Evolutionary conservation across 345 rosid genomes (phyloP), one percentile per base, ranked within the genome.

Genomic region (Acer campestre): DNA sequence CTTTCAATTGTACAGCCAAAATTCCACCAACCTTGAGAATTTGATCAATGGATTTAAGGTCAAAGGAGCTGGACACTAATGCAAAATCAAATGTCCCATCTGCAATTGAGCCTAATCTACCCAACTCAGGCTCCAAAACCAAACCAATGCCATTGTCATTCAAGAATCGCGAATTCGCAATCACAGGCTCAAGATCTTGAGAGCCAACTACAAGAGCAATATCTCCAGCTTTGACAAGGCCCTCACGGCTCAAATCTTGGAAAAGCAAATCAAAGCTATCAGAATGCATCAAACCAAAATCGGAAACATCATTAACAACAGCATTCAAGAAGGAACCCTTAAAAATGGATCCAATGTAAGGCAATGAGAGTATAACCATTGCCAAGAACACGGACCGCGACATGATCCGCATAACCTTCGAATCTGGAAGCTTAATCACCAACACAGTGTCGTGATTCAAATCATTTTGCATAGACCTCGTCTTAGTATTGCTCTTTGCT

Each of bases 361-460:
- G 82, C 51, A 87, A 77, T 31, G 90, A 64, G 75, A 86, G 69
- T 61, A 89, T 73, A 31, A 85, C 73, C 46, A 67, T 62, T 1
- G 82, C 83, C n/a, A 87, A 75, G 71, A 87, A 84, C 85, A 89
- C 17, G 16, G 89, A 86, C 23, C 87, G 84, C 23, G 87, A 86
- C 61, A 84, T 40, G 58, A 84, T 78, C 40, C 83, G 82, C 69
- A 87, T 5, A 35, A 76, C 68, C 84, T 75, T 78, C 3, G 84
- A 67, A 83, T 84, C 85, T 18, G 89, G 88, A 61, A 87, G 81
- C 78, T 81, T 80, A 65, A 86, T 66, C 63, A 84, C 83, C 78
- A 87, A 35, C 71, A 70, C 75, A 69, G 78, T 63, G 68, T 77
- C 79, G 12, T 81, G 68, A 78, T 70, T 80, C 40, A 56, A 68